Percentiles rank a stretch among this genome's conserved stretches.
These are phyloP conservation scores for Phytophthora meadii DNA, from an alignment of 352 stramenopile genomes.

Conservation along the genomic window DNA sequence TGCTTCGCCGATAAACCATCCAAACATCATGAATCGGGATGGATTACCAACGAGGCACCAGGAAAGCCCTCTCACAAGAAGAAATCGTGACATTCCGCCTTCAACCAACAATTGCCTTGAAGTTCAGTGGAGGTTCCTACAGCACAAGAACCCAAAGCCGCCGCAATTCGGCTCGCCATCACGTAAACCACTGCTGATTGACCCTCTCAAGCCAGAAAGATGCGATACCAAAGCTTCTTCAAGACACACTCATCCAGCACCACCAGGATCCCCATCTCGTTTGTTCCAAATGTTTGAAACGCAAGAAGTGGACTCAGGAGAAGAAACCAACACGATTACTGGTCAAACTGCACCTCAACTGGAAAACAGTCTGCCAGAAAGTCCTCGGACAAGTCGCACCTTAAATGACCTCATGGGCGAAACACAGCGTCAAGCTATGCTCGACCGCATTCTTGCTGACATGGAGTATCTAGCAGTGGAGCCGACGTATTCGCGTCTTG, in stretches of 20 bases:
- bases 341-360: conserved; percentile 4
- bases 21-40: conserved; percentile 23
- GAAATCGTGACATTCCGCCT: conserved; percentile 35
- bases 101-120: conserved; percentile 43
- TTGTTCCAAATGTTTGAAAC: conserved; percentile 34
- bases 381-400: conserved; percentile 24
- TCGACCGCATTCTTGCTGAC: conserved; percentile 69
- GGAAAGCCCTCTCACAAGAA: conserved; percentile 37
- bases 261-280: conserved; percentile 21
- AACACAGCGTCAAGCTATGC: conserved; percentile 65
- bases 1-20: no score
- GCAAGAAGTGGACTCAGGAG: conserved; percentile 19
- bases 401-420: conserved; percentile 66
- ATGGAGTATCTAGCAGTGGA: conserved; percentile 61
- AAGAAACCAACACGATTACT: not conserved
- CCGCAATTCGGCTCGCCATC: conserved; percentile 20
- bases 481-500: conserved; percentile 34
- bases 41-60: conserved; percentile 17
- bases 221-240: not conserved
- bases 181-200: conserved; percentile 7
- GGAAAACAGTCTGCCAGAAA: conserved; percentile 17
- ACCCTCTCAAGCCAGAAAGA: conserved; percentile 10
- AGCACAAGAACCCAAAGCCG: conserved; percentile 44
- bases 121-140: conserved; percentile 68
- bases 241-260: not conserved